Base-by-base conservation (phyloP, 2,329 filamentous ascomycete genomes). In the Botrytis medusae region DNA sequence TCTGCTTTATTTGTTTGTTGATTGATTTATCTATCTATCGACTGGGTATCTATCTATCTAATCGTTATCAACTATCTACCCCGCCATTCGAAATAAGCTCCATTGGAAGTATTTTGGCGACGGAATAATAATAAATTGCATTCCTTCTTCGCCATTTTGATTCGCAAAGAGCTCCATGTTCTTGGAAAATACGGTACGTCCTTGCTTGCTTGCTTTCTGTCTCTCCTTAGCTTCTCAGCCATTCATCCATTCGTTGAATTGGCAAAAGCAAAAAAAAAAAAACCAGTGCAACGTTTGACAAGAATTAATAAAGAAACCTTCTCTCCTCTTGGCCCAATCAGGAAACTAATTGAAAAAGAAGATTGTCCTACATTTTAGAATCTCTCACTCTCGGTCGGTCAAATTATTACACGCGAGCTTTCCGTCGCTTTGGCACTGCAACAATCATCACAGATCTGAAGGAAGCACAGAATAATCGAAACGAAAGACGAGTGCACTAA, bases 31-130 rank as follows among this genome's bases (percentile, higher is more conserved):
- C 67, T 40, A 20, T 32, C 9, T 16, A 37, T 25, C 20, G 48
- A 51, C 48, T n/a, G 48, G 25, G 48, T 44, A 64, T 64, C 61
- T 29, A 34, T 46, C 51, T 65, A 65, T 65, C 63, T 18, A 65
- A 57, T 29, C n/a, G n/a, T 63, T 62, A 71, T 71, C 69, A 63
- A 71, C 32, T 42, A 71, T 64, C 69, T 71, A 71, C 69, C 69
- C 69, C 69, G 59, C 69, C 40, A 40, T 63, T 54, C 59, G 12
- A 71, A 63, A 51, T 20, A 61, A 46, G 59, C 44, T 40, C 61
- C 61, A 16, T 44, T 20, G 37, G 25, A 44, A 44, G 60, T 18
- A 29, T 44, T 57, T 57, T 29, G 51, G n/a, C 51, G n/a, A 57
- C 65, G 65, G 65, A 69, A 42, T 29, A 54, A 42, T 37, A 42